Base-by-base conservation (phyloP, 2,329 filamentous ascomycete species). In the Colletotrichum falcatum region DNA sequence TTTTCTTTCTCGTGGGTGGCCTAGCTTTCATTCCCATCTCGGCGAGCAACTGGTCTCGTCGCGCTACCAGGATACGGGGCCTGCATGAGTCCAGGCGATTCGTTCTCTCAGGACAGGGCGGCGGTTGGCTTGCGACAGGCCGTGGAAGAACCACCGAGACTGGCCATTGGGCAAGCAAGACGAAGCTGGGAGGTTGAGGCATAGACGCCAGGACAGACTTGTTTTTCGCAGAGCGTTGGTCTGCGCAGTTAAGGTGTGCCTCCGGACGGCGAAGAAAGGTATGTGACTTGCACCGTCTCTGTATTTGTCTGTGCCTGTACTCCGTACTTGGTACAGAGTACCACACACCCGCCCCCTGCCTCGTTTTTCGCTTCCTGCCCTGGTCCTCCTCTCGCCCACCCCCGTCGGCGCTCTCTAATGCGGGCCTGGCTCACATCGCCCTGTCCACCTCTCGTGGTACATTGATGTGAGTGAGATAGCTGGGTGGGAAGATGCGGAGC, bases 401-500 rank as follows among this genome's bases (percentile, higher is more conserved):
- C 59, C 59, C 44, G 59, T 61, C 46, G 33, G 54, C 26, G 54
- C 54, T 39, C 26, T 60, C n/a, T 20, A 46, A 42, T 69, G 39
- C 55, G 61, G 66, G 66, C 55, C 66, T 60, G 46, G 39, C 54
- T 66, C 61, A 58, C 46, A 49, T 53, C 66, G 12, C 35, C 33
- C 48, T 56, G 61, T 46, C 66, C 61, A 63, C 65, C 28, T 26
- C 23, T 30, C 56, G n/a, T 51, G 61, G 61, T 65, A 69, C 66
- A 46, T 69, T 48, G 55, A 66, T 48, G 54, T 54, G 55, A 66
- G 54, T 54, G 55, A 66, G 53, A 55, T 39, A 58, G 42, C 42
- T 42, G 55, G 37, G n/a, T 39, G 35, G 55, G 35, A 42, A 59
- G 33, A 39, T 62, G 37, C 18, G 58, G 37, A 61, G 37, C 59